Base-by-base conservation (phyloP, 805 yeast species). In the Saturnispora galanensis region DNA sequence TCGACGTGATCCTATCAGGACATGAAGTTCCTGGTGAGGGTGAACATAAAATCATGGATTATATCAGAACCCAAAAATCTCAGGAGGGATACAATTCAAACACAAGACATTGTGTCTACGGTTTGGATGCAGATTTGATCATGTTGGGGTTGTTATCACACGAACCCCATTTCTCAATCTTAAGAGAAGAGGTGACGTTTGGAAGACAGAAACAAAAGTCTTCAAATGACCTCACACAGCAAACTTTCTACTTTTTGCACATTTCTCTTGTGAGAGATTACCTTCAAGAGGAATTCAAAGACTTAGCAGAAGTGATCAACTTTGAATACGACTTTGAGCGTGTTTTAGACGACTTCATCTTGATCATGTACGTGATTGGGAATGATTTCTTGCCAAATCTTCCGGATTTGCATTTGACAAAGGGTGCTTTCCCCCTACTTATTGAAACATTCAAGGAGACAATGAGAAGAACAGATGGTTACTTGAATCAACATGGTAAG, bases 11-110 rank as follows among this genome's bases (percentile, higher is more conserved):
- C 29, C 71, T 90, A 49, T 82, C 93, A 44, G 97, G 96, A 32
- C 96, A 87, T 56, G 96, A 89, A 62, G 97, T 86, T 15, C 97
- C 97, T 3, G 97, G 97, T 54, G 97, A 90, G 70, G 97, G 97
- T 65, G 97, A 90, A 67, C 97, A 90, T 66, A 90, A 90, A 59
- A 88, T 90, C 53, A 90, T 89, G 97, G 86, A 86, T 55, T 87
- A 77, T 56, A 87, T 90, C 52, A 79, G 97, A 65, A 67, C 76
- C 36, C 73, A 79, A 65, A 83, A 84, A 60, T 75, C 89, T n/a
- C 81, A 79, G 56, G 72, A 76, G 0, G 79, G 70, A 41, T 85
- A 84, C 57, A 73, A 86, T 57, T 78, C 88, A 40, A 85, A 90
- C 60, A 71, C 82, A 13, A 80, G 96, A 62, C 97, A 90, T 59